These are phyloP conservation scores for Jatropha multifida DNA, from an alignment of 441 rosid species.

Conservation along the genomic window DNA sequence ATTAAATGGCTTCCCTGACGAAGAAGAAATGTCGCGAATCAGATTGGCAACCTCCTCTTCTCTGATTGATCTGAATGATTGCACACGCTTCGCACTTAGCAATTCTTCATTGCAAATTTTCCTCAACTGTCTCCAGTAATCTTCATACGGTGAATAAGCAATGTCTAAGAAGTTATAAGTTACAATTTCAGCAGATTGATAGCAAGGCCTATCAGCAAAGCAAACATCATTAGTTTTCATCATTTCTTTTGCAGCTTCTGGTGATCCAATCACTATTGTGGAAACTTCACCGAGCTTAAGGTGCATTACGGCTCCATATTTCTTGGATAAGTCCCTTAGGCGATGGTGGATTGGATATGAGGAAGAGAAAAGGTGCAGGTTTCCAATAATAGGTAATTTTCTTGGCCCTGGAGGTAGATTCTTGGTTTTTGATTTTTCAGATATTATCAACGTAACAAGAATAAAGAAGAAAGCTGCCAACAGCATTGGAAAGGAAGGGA, in stretches of 20 bases:
- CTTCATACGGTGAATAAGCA: not conserved
- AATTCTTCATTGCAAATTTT: not conserved
- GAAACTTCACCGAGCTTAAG: conserved; percentile 8
- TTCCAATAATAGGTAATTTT: conserved; percentile 1
- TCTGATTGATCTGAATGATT: not conserved
- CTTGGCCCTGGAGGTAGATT: not conserved
- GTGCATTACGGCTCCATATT: conserved; percentile 5
- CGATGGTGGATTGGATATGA: not conserved
- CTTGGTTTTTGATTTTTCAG: too few relatives aligned
- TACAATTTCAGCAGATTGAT: not conserved
- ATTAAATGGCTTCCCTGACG: not conserved
- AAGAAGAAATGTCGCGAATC: not conserved
- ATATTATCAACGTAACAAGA: too few relatives aligned
- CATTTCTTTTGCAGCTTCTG: conserved; percentile 5
- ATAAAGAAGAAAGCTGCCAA: too few relatives aligned
- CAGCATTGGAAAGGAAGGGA: too few relatives aligned
- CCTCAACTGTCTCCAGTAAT: not conserved
- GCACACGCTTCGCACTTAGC: not conserved
- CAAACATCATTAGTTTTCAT: not conserved
- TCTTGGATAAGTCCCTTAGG: conserved; percentile 5
- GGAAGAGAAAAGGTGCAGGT: not conserved
- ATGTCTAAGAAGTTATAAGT: not conserved
- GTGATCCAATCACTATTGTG: not conserved
- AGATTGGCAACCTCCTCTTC: not conserved
- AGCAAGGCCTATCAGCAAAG: not conserved